Base-by-base conservation (phyloP, 1,284 basidiomycete genomes). In the Macrocybe sp. region DNA sequence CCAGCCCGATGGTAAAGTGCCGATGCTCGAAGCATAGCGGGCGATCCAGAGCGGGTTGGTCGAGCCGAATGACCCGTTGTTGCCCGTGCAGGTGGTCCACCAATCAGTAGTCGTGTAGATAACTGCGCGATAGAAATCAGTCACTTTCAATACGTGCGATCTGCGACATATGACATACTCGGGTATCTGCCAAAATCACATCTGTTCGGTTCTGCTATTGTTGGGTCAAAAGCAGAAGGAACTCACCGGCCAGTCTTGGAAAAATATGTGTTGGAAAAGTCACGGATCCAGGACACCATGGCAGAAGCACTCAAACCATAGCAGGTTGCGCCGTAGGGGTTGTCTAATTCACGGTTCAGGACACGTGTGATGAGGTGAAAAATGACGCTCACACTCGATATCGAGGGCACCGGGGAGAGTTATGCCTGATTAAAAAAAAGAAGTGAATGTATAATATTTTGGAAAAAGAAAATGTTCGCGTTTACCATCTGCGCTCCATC, bases 1-100 rank as follows among this genome's bases (percentile, higher is more conserved):
- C 74, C 76, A 82, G 29, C 81, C 77, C 7, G 77, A 73, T 29
- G 79, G 79, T 29, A 82, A 64, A 2, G 73, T 53, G 3, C 78
- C 78, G n/a, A 77, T 58, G 22, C 57, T 61, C 0, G 73, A 70
- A 2, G 74, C 58, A 46, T 70, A 83, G 41, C 67, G 65, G 0
- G 83, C 82, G 35, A 84, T 67, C 74, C 77, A 81, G 0, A 85
- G 65, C 1, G 81, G 78, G 57, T 75, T 78, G 48, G 68, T 70
- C 6, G 56, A 47, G 5, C 61, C 72, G 55, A 83, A 81, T 33
- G 65, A 59, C 22, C 69, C 65, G 47, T 70, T 76, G 59, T 79
- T 75, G 7, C 78, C 75, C 2, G 82, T 83, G 62, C 83, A 86
- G 10, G 70, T 71, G 34, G 57, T 77, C 83, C 82, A 86, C 83